Evolutionary conservation across 2,329 filamentous ascomycete genomes (phyloP), one percentile per base, ranked within the genome.

Genomic region (Malbranchea cinnamomea): DNA sequence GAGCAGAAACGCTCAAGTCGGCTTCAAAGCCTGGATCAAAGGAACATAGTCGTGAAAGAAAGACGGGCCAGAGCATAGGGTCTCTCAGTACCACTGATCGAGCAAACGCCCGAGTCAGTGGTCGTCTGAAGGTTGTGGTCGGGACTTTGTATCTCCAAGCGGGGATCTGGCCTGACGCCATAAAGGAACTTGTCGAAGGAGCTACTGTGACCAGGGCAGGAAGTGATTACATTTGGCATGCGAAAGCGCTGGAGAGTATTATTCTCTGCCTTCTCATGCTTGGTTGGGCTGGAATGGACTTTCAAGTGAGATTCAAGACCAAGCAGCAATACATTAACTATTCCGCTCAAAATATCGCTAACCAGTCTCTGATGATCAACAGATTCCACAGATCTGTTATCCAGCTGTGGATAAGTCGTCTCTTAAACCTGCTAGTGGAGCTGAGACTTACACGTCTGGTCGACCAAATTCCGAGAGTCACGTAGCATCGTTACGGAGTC

Each of bases 171-270:
- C 71, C 67, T 27, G 85, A 95, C 56, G 85, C 87, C 5, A 54
- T 95, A 26, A 78, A 73, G 49, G 82, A 92, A 48, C 68, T 94
- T 13, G 64, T 73, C 6, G 87, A 94, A 36, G 82, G 78, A 31
- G 84, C 80, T 2, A 69, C 70, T 6, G 72, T 77, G 42, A 78
- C 83, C 10, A 78, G 82, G 43, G 74, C 73, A 21, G 69, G 80
- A 35, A 85, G 83, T 44, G 89, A 98, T 54, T 82, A 93, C 53
- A 53, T 95, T n/a, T 98, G 89, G 87, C 83, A 94, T 56, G 89
- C 81, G 11, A 95, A 95, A 55, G 85, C 83, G 1, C 63, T 98
- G 12, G 91, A 98, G 49, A 74, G 85, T 16, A 81, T 92, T 36
- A 60, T 89, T 26, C 66, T 92, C 15, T 83, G 78, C 46, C 66